Evolutionary conservation across 129 eudicot genomes (phyloP), one percentile per base, ranked within the genome.

Genomic region (Flaveria linearis): DNA sequence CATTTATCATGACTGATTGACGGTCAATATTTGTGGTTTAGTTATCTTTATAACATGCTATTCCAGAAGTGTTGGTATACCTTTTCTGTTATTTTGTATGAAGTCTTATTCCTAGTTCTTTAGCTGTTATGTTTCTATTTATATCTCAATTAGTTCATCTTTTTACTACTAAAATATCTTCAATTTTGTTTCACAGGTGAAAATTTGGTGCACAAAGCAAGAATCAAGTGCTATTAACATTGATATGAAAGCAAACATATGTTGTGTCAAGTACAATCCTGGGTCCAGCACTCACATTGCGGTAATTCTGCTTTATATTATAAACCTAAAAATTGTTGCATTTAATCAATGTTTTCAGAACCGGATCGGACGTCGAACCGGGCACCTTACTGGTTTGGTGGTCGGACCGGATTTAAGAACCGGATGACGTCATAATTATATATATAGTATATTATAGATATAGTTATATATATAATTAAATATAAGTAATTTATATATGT

Each of bases 201-300:
- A 88, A 86, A 72, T 88, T 20, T 88, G 93, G 93, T 88, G 84
- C 86, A 88, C 88, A 28, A 86, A 63, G 71, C 90, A 88, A 82
- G 93, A 88, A 84, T 75, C 84, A 57, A 88, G 93, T 67, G 93
- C 86, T 23, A 83, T 88, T 43, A 88, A 86, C 86, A 88, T 88
- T 62, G 90, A 86, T 76, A 88, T 86, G 93, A 88, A 88, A 70
- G 93, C 93, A 76, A 88, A 88, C 63, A 88, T 88, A 71, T 88
- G 93, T 28, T 86, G 93, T 62, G 93, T 88, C 72, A 88, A 86
- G 88, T 88, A 86, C 77, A 88, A 88, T 76, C 93, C 93, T 45
- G 90, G 88, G 68, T 88, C 93, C 41, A 88, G 88, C 87, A 72
- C 76, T 74, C 78, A 88, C 68, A 69, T 88, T 68, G 93, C 93